Base-by-base conservation (phyloP, 768 basidiomycete genomes). In the Boletus bicolor region DNA sequence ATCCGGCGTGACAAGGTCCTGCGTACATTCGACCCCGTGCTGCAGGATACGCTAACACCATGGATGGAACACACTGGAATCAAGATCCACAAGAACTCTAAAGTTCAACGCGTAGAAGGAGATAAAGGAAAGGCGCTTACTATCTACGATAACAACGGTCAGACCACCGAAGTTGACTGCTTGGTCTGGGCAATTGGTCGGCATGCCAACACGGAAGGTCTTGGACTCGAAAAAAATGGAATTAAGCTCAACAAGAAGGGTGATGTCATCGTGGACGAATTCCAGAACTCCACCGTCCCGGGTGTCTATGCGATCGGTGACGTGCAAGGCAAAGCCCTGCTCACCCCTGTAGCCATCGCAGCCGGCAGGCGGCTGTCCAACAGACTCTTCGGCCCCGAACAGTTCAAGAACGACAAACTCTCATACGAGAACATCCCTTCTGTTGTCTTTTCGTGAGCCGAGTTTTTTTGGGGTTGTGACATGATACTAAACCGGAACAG, bases 331-430 rank as follows among this genome's bases (percentile, higher is more conserved):
- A 95, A 97, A 72, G 91, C 85, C 42, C 77, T 96, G 34, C 79
- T 99, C 56, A 99, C 97, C 5, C 97, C 97, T 15, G 97, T 99
- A 10, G 97, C 97, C 41, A 96, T 99, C 55, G 96, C 96, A 46
- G 97, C 97, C 15, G 97, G 93, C 21, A 78, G 97, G 56, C 77
- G 93, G 57, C 76, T 98, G 38, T 80, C 89, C 51, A 98, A 98
- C 75, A 78, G 97, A 56, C 74, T 98, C 44, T 99, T 93, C 65
- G 97, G 97, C 10, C 86, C 86, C 3, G 82, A 84, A 57, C 79
- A 91, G 72, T 95, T 80, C 81, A 93, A 89, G 76, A 70, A 87
- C 46, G 89, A 96, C 65, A 93, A 96, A 72, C 79, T 98, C 54
- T 79, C 77, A 63, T 99, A 98, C 69, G 80, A 86, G 35, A 83